Evolutionary conservation across 1,139 yeast species (phyloP), one percentile per base, ranked within the genome.

Genomic region (Nadsonia commutata): DNA sequence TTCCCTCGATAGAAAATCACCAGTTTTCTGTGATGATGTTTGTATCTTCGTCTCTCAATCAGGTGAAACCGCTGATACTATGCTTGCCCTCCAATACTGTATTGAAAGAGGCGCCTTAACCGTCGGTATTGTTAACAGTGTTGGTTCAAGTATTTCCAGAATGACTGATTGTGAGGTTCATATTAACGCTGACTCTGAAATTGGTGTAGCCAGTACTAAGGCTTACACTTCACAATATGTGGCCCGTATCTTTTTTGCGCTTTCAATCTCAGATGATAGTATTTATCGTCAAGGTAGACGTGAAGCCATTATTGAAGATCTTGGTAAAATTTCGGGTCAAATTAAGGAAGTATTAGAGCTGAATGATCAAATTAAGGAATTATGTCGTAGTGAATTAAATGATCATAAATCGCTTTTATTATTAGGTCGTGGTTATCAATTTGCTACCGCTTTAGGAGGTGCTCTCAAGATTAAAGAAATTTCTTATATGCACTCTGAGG

Each of bases 121-220:
- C 27, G 93, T 93, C 47, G 99, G 99, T 66, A 83, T 93, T 57
- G 98, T 93, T 44, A 76, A 77, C 60, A 76, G 85, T 51, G 99
- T 93, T 40, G 99, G 99, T 57, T 93, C 98, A 5, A 78, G 93
- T 42, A 85, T 93, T 67, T 88, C 97, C 18, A 78, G 96, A 63
- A 81, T 78, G 58, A 93, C 99, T 37, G 95, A 88, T 66, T 93
- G 98, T 71, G 99, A 98, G 75, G 96, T 93, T 45, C 99, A 93
- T 63, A 88, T 93, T 62, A 93, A 93, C 62, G 98, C 98, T 39
- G 99, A 98, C 51, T 98, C 98, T 37, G 99, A 93, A 68, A 90
- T 93, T 53, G 98, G 98, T 63, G 99, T 93, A 55, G 99, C 98
- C 11, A 86, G 97, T n/a, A 93, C 99, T 42, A 93, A 93, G 68